Conservation (phyloP, 83 land plant species). For the Isoetes engelmannii region DNA sequence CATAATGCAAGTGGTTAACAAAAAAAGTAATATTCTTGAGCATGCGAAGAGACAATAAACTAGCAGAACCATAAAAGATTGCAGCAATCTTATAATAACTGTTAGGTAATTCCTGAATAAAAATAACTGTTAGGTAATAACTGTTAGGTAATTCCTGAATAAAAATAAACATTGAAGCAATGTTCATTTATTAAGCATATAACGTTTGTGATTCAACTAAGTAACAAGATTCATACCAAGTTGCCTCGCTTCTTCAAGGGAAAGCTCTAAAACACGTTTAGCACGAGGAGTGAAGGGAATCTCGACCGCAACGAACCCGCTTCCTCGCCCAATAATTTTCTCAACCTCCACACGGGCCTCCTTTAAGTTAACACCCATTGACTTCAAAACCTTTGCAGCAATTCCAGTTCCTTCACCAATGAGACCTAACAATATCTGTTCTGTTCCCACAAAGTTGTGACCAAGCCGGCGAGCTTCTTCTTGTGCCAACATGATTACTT, state of each 20-base stretch:
- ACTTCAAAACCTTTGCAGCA: conserved; percentile 27
- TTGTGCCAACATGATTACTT: conserved; percentile 92
- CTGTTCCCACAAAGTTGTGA: conserved; percentile 73
- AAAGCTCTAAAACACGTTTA: conserved; percentile 17
- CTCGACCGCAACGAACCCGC: conserved; percentile 49
- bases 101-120: neutral
- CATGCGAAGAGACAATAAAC: too few species aligned
- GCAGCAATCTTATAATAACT: neutral
- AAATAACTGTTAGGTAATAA: neutral
- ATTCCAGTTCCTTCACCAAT: conserved; percentile 30
- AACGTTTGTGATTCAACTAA: neutral
- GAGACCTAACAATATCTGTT: conserved; percentile 26
- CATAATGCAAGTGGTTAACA: neutral
- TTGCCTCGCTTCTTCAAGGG: conserved; percentile 19
- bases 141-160: neutral
- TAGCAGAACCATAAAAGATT: neutral
- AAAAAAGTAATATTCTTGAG: too few species aligned
- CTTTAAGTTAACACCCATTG: conserved; percentile 24
- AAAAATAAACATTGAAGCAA: neutral
- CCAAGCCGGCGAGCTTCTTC: conserved; percentile 88
- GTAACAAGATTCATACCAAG: conserved; percentile 12
- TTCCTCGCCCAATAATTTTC: conserved; percentile 44
- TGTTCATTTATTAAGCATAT: neutral
- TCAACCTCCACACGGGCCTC: conserved; percentile 34
- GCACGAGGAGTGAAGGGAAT: conserved; percentile 29